Conservation (phyloP, 169 alveolate genomes). For the Cystoisospora suis region DNA sequence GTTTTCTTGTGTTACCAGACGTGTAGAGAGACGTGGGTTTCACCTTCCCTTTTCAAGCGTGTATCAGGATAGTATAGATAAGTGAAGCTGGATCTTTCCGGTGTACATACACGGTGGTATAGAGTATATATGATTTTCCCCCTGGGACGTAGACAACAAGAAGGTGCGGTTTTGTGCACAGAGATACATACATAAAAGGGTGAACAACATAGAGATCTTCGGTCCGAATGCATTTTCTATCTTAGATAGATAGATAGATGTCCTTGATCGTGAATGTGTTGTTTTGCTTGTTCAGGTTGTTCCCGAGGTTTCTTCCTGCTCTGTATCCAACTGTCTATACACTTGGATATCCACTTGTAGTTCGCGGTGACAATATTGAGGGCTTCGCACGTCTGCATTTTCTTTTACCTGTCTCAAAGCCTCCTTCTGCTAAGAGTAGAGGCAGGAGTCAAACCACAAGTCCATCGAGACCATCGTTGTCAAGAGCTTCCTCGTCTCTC, state of each 20-base stretch:
- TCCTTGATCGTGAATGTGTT: background rate
- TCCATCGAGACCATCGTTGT: background rate
- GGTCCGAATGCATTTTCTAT: background rate
- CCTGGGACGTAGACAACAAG: too few species aligned
- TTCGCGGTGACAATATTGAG: constrained; percentile 20
- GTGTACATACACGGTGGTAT: too few species aligned
- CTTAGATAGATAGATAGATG: too few species aligned
- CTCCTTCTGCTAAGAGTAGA: background rate
- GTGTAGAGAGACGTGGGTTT: too few species aligned
- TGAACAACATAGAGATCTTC: too few species aligned
- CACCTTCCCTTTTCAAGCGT: too few species aligned
- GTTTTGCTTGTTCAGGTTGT: background rate
- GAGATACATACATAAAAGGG: background rate
- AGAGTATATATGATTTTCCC: too few species aligned
- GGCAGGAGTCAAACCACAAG: too few species aligned
- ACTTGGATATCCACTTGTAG: background rate
- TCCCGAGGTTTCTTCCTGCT: background rate
- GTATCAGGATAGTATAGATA: too few species aligned
- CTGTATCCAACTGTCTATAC: background rate
- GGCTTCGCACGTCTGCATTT: background rate
- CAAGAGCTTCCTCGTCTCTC: background rate
- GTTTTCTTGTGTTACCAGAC: too few species aligned
- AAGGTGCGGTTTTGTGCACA: background rate
- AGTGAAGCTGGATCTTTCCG: too few species aligned
- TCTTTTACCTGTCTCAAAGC: background rate